Evolutionary conservation across 176 grass and related monocot genomes (phyloP).

Genomic region (Lolium multiflorum): DNA sequence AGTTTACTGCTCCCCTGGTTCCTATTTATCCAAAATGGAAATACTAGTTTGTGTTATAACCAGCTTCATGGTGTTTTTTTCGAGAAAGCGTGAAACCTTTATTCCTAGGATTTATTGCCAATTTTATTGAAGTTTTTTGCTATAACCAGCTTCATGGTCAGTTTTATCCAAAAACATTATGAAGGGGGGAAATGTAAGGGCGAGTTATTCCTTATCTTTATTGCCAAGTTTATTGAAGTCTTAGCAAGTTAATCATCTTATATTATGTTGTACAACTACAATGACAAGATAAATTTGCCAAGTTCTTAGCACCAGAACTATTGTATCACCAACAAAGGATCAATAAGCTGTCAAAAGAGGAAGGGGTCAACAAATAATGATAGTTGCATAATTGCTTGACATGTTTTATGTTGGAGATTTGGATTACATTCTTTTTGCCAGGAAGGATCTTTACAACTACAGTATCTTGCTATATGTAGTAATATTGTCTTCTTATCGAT

Average conservation of each 20-base stretch:
- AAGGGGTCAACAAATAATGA: not conserved
- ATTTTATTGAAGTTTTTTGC: slow-evolving; percentile 4
- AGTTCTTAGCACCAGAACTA: slow-evolving; percentile 21
- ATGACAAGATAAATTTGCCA: not conserved
- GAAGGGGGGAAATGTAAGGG: not conserved
- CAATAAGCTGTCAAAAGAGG: not conserved
- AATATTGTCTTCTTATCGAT: slow-evolving; percentile 11
- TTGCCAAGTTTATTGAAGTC: not conserved
- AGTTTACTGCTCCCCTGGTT: not conserved
- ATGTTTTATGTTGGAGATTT: slow-evolving; percentile 14
- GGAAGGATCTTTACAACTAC: slow-evolving; percentile 20
- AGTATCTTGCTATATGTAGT: not conserved
- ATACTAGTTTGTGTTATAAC: slow-evolving; percentile 2
- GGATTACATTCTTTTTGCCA: not conserved
- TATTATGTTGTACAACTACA: not conserved
- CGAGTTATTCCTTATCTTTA: not conserved
- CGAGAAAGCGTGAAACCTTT: not conserved
- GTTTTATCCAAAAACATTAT: not conserved
- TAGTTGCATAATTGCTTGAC: not conserved
- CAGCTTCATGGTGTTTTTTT: not conserved
- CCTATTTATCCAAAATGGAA: not conserved
- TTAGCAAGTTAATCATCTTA: not conserved
- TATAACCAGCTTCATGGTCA: slow-evolving; percentile 2
- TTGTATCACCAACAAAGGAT: not conserved
- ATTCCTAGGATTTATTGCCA: not conserved